Base-by-base conservation (phyloP, 202 grass and related monocot genomes). In the Dendrocalamus latiflorus region DNA sequence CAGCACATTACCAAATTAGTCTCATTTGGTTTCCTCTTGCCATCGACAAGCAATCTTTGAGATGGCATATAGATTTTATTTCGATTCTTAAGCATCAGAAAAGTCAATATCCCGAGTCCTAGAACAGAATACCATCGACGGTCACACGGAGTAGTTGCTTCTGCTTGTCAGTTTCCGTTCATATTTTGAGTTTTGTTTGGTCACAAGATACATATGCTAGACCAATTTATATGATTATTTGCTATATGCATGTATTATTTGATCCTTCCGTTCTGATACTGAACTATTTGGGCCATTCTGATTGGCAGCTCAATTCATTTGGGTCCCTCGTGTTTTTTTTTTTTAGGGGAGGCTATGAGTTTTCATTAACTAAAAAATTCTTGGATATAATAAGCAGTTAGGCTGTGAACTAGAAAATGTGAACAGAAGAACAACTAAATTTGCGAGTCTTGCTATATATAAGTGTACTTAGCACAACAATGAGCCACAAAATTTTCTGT, bases 171-270 rank as follows among this genome's bases (percentile, higher is more conserved):
- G 26, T 56, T 67, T 75, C 9, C 4, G 10, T 72, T 25, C 14
- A 71, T 51, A 51, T 82, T 81, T 61, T 75, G 24, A 79, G 47
- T 20, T 48, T 41, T 82, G 6, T 82, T 65, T 72, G 57, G 77
- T 72, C 57, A 81, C 49, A 15, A 43, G 65, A 81, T 77, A 77
- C 48, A 57, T 72, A 81, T 81, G 12, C 16, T 8, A 50, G 11
- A 69, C 16, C 50, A 77, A 70, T 82, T 75, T 76, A 41, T 84
- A 57, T 76, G 44, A 65, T 25, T 48, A 81, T 71, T 64, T 85
- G 10, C 2, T 62, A 54, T 62, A 51, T 33, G 13, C 26, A 70
- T 45, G 42, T 65, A 44, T 49, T 60, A 18, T 66, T 81, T 57
- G 9, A 10, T 30, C 39, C 38, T 65, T 30, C 22, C 47, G 57